These are phyloP conservation scores for Phallus indusiatus DNA, from an alignment of 768 basidiomycete genomes.

Conservation along the genomic window DNA sequence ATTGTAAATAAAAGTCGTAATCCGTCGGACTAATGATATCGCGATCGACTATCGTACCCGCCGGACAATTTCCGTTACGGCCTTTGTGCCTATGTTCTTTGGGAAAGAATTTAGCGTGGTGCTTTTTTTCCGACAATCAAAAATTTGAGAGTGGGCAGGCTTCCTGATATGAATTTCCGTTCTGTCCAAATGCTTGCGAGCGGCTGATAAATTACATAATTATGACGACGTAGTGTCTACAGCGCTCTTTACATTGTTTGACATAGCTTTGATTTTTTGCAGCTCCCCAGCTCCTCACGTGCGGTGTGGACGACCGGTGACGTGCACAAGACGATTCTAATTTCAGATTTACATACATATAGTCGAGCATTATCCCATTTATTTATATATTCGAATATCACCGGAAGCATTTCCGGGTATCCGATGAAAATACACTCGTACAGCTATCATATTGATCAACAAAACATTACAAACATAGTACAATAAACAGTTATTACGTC, in stretches of 20 bases:
- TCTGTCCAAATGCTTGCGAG: constrained; percentile 21
- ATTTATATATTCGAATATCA: no score
- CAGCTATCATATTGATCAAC: no score
- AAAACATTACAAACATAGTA: no score
- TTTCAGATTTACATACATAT: no score
- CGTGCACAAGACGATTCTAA: no score
- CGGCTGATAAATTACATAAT: no score
- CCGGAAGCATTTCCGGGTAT: no score
- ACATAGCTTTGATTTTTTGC: constrained; percentile 32
- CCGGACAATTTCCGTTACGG: constrained; percentile 39
- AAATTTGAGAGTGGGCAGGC: constrained; percentile 37
- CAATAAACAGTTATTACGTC: no score
- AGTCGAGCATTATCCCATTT: no score
- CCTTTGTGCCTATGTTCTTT: constrained; percentile 19
- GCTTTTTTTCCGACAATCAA: constrained; percentile 59
- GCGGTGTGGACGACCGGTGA: no score
- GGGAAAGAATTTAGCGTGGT: constrained; percentile 45
- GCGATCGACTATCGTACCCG: constrained; percentile 42
- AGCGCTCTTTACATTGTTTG: neutral
- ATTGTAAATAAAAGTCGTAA: constrained; percentile 47
- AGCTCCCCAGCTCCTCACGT: constrained; percentile 44
- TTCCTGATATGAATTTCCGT: neutral
- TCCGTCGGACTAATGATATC: constrained; percentile 37
- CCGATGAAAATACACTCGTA: no score
- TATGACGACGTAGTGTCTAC: no score